phyloP scores from a whole-genome alignment of 306 rosid genomes.

The Purshia tridentata region DNA sequence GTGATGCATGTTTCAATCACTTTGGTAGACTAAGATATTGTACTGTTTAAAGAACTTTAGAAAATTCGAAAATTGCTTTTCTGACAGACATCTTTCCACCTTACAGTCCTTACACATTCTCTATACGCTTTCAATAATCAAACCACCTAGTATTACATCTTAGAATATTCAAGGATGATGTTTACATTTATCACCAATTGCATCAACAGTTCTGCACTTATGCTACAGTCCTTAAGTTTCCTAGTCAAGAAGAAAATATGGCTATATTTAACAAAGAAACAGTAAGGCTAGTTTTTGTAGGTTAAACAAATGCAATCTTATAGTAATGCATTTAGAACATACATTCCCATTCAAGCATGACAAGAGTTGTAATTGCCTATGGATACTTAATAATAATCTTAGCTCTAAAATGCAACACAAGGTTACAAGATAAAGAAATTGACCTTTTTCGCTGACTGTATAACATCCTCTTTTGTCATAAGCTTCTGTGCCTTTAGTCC shows the following conservation, averaged over 20 bases:
- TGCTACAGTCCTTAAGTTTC: background rate
- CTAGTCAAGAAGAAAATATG: background rate
- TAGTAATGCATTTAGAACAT: background rate
- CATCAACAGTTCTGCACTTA: background rate
- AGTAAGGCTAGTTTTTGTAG: background rate
- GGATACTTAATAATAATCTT: background rate
- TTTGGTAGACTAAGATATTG: background rate
- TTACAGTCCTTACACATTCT: no score
- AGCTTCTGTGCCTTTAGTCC: constrained; percentile 81
- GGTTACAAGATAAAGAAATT: constrained; percentile 14
- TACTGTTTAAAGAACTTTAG: background rate
- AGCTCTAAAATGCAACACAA: constrained; percentile 15
- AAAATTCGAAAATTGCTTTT: background rate
- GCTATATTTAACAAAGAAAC: background rate
- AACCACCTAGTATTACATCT: background rate
- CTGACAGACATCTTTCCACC: background rate
- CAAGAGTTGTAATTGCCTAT: background rate
- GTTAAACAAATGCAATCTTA: background rate
- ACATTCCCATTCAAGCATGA: background rate
- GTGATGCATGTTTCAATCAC: background rate
- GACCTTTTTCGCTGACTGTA: constrained; percentile 77
- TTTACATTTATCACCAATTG: background rate
- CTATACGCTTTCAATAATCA: background rate
- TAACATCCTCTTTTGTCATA: constrained; percentile 74
- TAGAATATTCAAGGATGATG: background rate